Evolutionary conservation across 1,284 basidiomycete genomes (phyloP).

Genomic region (Lentinula novae-zelandiae): DNA sequence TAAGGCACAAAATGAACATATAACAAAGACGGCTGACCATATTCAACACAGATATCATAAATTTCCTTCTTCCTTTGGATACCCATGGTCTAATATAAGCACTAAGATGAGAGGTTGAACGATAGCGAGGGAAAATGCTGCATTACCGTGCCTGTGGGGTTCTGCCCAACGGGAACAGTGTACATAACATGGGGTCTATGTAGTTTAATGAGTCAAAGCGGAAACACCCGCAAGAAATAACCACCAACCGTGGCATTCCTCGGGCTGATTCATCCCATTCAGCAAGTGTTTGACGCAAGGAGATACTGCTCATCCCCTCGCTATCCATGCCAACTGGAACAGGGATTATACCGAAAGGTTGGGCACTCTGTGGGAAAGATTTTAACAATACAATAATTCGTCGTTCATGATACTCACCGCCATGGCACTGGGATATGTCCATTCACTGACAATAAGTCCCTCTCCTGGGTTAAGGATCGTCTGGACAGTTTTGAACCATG

Average conservation of each 20-base stretch:
- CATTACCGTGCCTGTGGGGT: conserved; percentile 72
- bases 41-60: conserved; percentile 78
- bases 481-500: conserved; percentile 51
- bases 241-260: conserved; percentile 45
- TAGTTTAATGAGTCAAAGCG: background rate
- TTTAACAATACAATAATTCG: background rate
- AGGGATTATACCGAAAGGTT: conserved; percentile 46
- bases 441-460: conserved; percentile 66
- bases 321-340: conserved; percentile 70
- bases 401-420: conserved; percentile 18
- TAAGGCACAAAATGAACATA: background rate
- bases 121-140: background rate
- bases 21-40: conserved; percentile 38
- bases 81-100: conserved; percentile 53
- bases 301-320: conserved; percentile 64
- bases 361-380: conserved; percentile 20
- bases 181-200: conserved; percentile 72
- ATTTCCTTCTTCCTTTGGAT: conserved; percentile 69
- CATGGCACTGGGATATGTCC: conserved; percentile 63
- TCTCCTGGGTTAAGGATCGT: conserved; percentile 75
- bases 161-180: conserved; percentile 73
- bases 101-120: background rate
- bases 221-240: background rate
- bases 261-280: conserved; percentile 64
- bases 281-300: conserved; percentile 55